Conservation (phyloP, 768 basidiomycete genomes). For the Cystofilobasidium macerans region DNA sequence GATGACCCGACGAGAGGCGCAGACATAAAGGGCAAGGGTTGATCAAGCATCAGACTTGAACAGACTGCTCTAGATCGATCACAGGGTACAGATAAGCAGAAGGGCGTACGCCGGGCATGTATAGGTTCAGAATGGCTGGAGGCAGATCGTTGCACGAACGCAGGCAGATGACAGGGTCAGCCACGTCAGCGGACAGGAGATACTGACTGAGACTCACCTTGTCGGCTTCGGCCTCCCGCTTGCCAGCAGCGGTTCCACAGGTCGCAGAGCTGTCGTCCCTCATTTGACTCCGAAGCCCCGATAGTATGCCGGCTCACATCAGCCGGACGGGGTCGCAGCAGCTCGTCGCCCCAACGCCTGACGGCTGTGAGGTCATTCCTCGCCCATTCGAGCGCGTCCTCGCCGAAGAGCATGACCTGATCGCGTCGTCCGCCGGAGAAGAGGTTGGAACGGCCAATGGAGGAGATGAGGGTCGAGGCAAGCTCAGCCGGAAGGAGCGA, state of each 20-base stretch:
- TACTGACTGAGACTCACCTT: constrained; percentile 3
- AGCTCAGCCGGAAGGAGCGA: constrained; percentile 1
- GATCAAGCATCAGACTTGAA: constrained; percentile 54
- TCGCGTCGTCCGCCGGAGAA: constrained; percentile 18
- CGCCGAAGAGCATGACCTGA: constrained; percentile 24
- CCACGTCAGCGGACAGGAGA: background rate
- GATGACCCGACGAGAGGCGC: background rate
- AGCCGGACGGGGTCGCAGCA: too few relatives aligned
- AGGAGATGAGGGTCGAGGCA: constrained; percentile 6
- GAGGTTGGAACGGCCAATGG: constrained; percentile 1
- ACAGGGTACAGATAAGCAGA: background rate
- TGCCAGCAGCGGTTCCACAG: background rate
- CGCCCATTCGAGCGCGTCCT: background rate
- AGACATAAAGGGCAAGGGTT: constrained; percentile 44
- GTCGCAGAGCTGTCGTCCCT: too few relatives aligned
- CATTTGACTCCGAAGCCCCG: too few relatives aligned
- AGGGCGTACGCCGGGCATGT: constrained; percentile 54
- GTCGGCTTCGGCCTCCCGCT: background rate
- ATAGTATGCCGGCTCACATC: too few relatives aligned
- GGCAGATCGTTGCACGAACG: too few relatives aligned
- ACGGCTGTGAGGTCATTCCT: background rate
- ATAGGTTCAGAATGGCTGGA: constrained; percentile 71
- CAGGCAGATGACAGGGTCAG: background rate
- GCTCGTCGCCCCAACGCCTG: background rate
- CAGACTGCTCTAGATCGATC: too few relatives aligned